A percentile compares a stretch with the other conserved stretches of the same genome.
These are phyloP conservation scores for Amanita pseudoporphyria DNA, from an alignment of 768 basidiomycete genomes.

Conservation along the genomic window DNA sequence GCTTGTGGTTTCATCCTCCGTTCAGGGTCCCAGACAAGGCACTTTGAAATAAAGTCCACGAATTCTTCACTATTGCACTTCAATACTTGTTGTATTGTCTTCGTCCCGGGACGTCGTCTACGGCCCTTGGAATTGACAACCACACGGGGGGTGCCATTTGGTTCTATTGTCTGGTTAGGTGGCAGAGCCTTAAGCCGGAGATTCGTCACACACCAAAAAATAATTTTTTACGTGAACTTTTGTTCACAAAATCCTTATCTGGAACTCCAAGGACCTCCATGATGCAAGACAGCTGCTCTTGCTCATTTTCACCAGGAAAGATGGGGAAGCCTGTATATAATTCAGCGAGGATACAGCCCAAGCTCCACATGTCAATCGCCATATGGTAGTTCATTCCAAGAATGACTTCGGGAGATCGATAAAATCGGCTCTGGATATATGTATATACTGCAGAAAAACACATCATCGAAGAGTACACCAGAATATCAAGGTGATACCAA, in stretches of 20 bases:
- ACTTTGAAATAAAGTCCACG: slow-evolving; percentile 94
- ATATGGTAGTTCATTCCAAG: slow-evolving; percentile 99
- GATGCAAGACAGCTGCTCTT: slow-evolving; percentile 96
- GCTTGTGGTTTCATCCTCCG: slow-evolving; percentile 89
- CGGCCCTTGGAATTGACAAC: slow-evolving; percentile 97
- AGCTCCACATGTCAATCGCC: slow-evolving; percentile 99
- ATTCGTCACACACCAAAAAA: slow-evolving; percentile 73
- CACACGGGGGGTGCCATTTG: slow-evolving; percentile 85
- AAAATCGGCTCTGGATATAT: slow-evolving; percentile 99
- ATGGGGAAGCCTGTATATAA: slow-evolving; percentile 96
- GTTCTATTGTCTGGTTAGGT: slow-evolving; percentile 42
- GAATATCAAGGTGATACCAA: slow-evolving; percentile 26
- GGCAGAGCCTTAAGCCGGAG: slow-evolving; percentile 1
- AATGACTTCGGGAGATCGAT: slow-evolving; percentile 99
- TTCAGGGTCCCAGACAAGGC: slow-evolving; percentile 98
- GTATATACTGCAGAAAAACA: slow-evolving; percentile 72
- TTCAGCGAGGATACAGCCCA: slow-evolving; percentile 97
- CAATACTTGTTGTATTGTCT: slow-evolving; percentile 81
- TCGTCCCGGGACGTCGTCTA: slow-evolving; percentile 83
- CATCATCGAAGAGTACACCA: slow-evolving; percentile 5
- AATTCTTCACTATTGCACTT: slow-evolving; percentile 93
- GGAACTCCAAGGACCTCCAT: slow-evolving; percentile 98
- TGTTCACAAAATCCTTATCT: slow-evolving; percentile 91
- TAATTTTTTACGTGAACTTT: slow-evolving; percentile 85
- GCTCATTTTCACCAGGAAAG: slow-evolving; percentile 98